Evolutionary conservation across 108 stramenopile genomes (phyloP).

Genomic region (Aureococcus anophagefferens): DNA sequence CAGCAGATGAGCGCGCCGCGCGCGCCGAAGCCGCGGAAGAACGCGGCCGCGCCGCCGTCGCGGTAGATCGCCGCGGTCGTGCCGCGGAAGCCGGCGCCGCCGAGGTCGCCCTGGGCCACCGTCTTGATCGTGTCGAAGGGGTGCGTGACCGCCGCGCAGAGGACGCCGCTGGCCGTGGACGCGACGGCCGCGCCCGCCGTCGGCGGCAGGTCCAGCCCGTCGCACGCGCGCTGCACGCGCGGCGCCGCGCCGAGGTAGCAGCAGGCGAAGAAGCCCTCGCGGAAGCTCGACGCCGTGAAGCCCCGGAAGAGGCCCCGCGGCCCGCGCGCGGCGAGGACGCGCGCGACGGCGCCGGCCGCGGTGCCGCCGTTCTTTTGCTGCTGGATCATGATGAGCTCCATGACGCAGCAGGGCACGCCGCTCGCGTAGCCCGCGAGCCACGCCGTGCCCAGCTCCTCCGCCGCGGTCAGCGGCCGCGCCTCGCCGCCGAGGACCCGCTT

Average conservation of each 20-base stretch:
- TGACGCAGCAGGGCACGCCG: constrained; percentile 67
- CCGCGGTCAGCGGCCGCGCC: too few relatives aligned
- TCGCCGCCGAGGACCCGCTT: too few relatives aligned
- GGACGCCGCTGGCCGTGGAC: background rate
- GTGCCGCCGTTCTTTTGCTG: constrained; percentile 11
- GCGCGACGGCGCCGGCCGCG: background rate
- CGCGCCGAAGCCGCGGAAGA: too few relatives aligned
- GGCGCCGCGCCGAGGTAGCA: constrained; percentile 1
- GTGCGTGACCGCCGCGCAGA: constrained; percentile 2
- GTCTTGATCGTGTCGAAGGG: constrained; percentile 10
- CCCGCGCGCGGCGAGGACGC: background rate
- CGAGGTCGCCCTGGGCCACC: constrained; percentile 4
- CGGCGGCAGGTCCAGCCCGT: background rate
- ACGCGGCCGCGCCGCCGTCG: too few relatives aligned
- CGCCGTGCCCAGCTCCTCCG: background rate
- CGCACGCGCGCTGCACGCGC: background rate
- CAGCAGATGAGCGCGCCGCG: too few relatives aligned
- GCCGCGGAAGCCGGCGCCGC: too few relatives aligned
- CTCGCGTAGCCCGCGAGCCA: constrained; percentile 41
- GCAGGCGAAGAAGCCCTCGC: constrained; percentile 3
- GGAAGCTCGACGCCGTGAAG: background rate
- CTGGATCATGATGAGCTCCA: constrained; percentile 11
- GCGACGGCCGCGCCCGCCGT: background rate
- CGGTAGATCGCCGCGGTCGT: too few relatives aligned
- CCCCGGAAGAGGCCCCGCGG: background rate